Evolutionary conservation across 495 filamentous ascomycete species (phyloP).

Genomic region (Pyrenopolyporus hunteri): DNA sequence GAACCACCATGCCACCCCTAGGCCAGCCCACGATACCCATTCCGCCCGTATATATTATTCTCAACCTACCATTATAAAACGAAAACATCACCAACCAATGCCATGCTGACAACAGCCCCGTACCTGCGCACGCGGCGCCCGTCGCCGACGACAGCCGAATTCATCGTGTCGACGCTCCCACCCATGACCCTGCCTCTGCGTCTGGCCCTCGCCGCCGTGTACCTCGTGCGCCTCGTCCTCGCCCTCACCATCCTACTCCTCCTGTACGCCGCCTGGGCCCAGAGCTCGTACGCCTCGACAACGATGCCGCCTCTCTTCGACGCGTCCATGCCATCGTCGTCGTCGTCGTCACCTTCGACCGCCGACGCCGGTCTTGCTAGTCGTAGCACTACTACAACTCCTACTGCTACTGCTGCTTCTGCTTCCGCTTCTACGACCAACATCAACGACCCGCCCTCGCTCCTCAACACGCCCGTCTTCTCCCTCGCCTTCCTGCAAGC

Average conservation of each 20-base stretch:
- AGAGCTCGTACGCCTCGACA: conserved; percentile 31
- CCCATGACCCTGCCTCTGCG: conserved; percentile 63
- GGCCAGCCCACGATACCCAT: neutral
- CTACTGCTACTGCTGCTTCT: neutral
- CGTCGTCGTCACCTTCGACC: too few species aligned
- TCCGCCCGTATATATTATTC: neutral
- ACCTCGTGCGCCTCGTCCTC: conserved; percentile 54
- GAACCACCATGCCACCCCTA: neutral
- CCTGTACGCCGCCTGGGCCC: conserved; percentile 43
- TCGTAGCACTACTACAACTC: neutral
- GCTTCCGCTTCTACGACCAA: neutral
- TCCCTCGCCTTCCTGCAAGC: conserved; percentile 45
- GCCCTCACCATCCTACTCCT: conserved; percentile 43
- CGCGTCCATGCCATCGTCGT: too few species aligned
- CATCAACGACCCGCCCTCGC: conserved; percentile 2
- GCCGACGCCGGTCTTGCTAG: too few species aligned
- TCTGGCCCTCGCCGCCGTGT: conserved; percentile 55
- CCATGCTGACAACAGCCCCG: conserved; percentile 58
- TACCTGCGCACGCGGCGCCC: conserved; percentile 72
- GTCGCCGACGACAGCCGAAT: conserved; percentile 84
- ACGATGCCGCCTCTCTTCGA: too few species aligned
- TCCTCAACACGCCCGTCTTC: conserved; percentile 24
- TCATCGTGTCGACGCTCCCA: conserved; percentile 78
- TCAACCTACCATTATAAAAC: neutral
- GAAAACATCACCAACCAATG: conserved; percentile 2